Evolutionary conservation across 306 rosid species (phyloP).

Genomic region (Fagus sylvatica): DNA sequence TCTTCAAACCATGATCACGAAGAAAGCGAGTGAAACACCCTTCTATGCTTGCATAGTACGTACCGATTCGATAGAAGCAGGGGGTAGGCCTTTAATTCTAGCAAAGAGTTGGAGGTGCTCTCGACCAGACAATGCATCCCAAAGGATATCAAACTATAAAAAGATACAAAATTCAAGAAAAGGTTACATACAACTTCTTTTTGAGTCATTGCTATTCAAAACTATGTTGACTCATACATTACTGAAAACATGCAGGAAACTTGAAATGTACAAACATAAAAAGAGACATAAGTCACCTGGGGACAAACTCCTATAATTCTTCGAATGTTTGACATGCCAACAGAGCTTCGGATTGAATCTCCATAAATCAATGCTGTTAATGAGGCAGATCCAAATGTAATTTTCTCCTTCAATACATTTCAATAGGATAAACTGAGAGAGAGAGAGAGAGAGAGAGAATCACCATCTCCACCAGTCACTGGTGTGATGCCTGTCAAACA

Average conservation of each 20-base stretch:
- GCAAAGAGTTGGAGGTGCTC: constrained; percentile 90
- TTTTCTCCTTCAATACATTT: constrained; percentile 8
- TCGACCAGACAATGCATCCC: constrained; percentile 81
- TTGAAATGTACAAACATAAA: neutral
- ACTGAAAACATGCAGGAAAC: constrained; percentile 6
- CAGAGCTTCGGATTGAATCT: constrained; percentile 62
- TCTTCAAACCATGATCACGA: neutral
- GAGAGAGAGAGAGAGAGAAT: constrained; percentile 13
- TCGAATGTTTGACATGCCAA: constrained; percentile 74
- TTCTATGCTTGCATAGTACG: constrained; percentile 27
- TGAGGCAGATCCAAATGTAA: constrained; percentile 22
- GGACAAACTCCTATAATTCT: constrained; percentile 87
- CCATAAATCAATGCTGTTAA: constrained; percentile 76
- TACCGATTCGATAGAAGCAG: constrained; percentile 62
- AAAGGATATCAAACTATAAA: constrained; percentile 78
- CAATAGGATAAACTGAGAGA: constrained; percentile 10
- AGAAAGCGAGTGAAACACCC: constrained; percentile 4
- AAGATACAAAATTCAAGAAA: constrained; percentile 18
- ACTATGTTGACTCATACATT: neutral
- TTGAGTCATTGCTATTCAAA: constrained; percentile 18
- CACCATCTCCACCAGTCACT: constrained; percentile 85
- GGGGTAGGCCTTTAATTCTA: constrained; percentile 71
- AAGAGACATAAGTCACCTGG: constrained; percentile 60
- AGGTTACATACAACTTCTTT: neutral
- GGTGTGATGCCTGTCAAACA: constrained; percentile 93